Evolutionary conservation across 805 yeast genomes (phyloP).

Genomic region (Helenozyma baotianmanensis): DNA sequence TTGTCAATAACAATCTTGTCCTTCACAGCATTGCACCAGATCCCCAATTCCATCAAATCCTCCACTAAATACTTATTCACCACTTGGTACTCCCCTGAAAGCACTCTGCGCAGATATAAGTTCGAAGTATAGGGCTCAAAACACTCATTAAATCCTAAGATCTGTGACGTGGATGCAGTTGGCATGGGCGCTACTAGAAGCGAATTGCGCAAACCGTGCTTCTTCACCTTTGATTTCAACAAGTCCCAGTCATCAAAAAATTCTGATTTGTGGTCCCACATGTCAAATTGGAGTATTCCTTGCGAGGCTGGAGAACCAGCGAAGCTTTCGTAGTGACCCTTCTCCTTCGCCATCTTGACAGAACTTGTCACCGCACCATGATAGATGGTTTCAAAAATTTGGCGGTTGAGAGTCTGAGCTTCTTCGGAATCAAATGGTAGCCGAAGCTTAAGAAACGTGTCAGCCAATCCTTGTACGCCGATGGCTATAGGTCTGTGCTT

Average conservation of each 20-base stretch:
- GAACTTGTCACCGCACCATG: constrained; percentile 92
- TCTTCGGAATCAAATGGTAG: constrained; percentile 81
- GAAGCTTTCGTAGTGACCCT: constrained; percentile 71
- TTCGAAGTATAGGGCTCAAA: constrained; percentile 95
- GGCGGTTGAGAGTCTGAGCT: constrained; percentile 72
- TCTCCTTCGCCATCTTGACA: constrained; percentile 63
- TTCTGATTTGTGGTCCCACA: constrained; percentile 78
- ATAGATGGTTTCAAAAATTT: constrained; percentile 92
- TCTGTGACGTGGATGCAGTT: constrained; percentile 96
- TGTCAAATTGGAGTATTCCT: constrained; percentile 80
- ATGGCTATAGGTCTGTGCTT: constrained; percentile 91
- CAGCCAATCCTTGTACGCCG: constrained; percentile 98
- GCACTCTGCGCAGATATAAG: constrained; percentile 82
- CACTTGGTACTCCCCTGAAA: constrained; percentile 91
- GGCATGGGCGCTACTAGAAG: constrained; percentile 94
- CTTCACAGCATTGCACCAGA: constrained; percentile 81
- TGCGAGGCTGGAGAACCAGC: constrained; percentile 86
- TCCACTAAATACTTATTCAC: constrained; percentile 82
- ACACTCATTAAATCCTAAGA: constrained; percentile 89
- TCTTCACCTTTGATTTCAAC: constrained; percentile 54
- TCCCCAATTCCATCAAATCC: constrained; percentile 74
- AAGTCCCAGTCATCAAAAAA: constrained; percentile 79
- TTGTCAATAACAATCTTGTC: constrained; percentile 68
- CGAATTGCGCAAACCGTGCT: constrained; percentile 80
- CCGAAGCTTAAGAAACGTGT: constrained; percentile 73